Evolutionary conservation across 1,284 basidiomycete genomes (phyloP).

Genomic region (Neolentinus lepideus): DNA sequence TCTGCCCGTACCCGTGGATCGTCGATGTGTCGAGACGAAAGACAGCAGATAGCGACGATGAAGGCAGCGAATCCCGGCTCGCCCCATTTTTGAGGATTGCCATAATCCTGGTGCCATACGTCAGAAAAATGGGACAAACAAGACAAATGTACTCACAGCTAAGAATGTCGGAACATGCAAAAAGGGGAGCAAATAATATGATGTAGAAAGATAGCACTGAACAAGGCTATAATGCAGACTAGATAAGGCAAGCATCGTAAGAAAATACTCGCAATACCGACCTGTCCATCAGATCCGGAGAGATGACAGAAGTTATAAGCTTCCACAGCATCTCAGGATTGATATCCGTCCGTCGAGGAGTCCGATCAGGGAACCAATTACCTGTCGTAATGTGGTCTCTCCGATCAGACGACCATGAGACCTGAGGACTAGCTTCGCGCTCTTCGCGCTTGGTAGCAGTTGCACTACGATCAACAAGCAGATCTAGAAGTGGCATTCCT

Average conservation of each 20-base stretch:
- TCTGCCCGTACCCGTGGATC: conserved; percentile 81
- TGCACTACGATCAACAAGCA: conserved; percentile 58
- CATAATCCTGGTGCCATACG: conserved; percentile 61
- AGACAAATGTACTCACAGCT: conserved; percentile 39
- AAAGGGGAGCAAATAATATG: conserved; percentile 88
- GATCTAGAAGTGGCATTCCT: conserved; percentile 77
- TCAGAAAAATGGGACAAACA: conserved; percentile 9
- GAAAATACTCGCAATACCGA: conserved; percentile 21
- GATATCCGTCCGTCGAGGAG: conserved; percentile 62
- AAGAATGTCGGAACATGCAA: conserved; percentile 86
- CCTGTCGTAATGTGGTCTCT: conserved; percentile 25
- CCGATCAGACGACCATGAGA: conserved; percentile 16
- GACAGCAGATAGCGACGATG: conserved; percentile 83
- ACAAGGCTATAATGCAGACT: conserved; percentile 44
- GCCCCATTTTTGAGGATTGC: conserved; percentile 87
- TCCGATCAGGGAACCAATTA: conserved; percentile 76
- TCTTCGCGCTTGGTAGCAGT: conserved; percentile 24
- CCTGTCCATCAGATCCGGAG: conserved; percentile 89
- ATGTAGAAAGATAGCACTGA: conserved; percentile 79
- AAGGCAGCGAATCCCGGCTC: conserved; percentile 89
- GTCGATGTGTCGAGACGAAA: conserved; percentile 85
- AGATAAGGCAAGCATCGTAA: conserved; percentile 9
- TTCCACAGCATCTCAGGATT: conserved; percentile 76
- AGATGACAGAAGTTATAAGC: conserved; percentile 67
- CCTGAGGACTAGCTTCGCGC: conserved; percentile 19